Evolutionary conservation across 176 grass and related monocot genomes (phyloP).

Genomic region (Luzula sylvatica): DNA sequence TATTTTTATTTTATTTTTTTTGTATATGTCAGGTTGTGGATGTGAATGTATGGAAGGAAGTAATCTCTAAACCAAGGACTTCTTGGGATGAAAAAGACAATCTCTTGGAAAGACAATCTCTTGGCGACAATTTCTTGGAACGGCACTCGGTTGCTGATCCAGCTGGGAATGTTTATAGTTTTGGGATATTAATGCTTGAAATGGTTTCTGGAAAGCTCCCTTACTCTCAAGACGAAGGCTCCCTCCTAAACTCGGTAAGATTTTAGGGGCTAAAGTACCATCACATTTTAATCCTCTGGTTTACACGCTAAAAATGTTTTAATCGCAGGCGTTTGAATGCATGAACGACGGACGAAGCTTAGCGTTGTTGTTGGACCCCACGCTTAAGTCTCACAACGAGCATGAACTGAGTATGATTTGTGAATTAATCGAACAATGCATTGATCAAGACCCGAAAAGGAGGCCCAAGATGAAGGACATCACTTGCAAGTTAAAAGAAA

Average conservation of each 20-base stretch:
- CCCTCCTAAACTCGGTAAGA: constrained; percentile 63
- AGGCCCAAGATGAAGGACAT: constrained; percentile 77
- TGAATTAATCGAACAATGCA: constrained; percentile 65
- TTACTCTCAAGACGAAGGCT: constrained; percentile 48
- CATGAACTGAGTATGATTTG: constrained; percentile 61
- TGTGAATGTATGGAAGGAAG: constrained; percentile 63
- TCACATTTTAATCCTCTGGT: no score
- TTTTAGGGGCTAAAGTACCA: constrained; percentile 1
- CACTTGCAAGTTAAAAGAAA: constrained; percentile 39
- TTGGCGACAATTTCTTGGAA: constrained; percentile 20
- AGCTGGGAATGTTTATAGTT: constrained; percentile 82
- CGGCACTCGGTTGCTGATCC: constrained; percentile 36
- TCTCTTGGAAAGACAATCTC: constrained; percentile 27
- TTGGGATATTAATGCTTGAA: constrained; percentile 82
- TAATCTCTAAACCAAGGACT: constrained; percentile 44
- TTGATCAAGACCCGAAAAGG: constrained; percentile 54
- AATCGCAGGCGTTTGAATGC: constrained; percentile 64
- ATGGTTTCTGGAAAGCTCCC: constrained; percentile 80
- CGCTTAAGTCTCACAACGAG: constrained; percentile 54
- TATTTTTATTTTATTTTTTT: constrained; percentile 10
- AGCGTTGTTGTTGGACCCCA: constrained; percentile 56
- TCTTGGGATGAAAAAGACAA: constrained; percentile 21
- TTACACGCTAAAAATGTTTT: no score
- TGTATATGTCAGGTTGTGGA: constrained; percentile 57
- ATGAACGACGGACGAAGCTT: constrained; percentile 41